These are phyloP conservation scores for Luvunga scandens DNA, from an alignment of 345 rosid species.

Conservation along the genomic window DNA sequence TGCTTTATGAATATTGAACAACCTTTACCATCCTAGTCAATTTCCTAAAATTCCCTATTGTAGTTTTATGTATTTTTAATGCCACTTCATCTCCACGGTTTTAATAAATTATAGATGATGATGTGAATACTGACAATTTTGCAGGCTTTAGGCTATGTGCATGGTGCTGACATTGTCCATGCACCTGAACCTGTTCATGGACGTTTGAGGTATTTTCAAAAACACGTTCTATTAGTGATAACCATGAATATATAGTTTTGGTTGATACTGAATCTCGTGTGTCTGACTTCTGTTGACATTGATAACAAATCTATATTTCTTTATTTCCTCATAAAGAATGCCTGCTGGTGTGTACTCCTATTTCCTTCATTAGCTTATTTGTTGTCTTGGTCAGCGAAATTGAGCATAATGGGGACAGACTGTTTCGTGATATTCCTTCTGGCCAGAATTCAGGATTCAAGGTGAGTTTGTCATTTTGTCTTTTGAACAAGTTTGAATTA, in stretches of 20 bases:
- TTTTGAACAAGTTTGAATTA: slow-evolving; percentile 9
- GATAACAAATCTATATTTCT: neutral
- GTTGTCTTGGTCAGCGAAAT: slow-evolving; percentile 62
- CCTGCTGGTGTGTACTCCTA: neutral
- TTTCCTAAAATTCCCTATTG: neutral
- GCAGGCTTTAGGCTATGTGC: slow-evolving; percentile 91
- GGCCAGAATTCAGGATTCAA: slow-evolving; percentile 82
- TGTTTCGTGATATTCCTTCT: slow-evolving; percentile 75
- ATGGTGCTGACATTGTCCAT: slow-evolving; percentile 83
- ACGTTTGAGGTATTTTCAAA: slow-evolving; percentile 66
- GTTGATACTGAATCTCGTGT: neutral
- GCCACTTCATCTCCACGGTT: neutral
- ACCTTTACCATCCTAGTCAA: neutral
- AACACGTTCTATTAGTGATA: neutral
- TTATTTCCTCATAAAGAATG: neutral
- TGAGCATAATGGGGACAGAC: slow-evolving; percentile 68
- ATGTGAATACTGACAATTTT: slow-evolving; percentile 18
- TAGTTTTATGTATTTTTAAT: neutral
- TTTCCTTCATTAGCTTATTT: slow-evolving; percentile 5
- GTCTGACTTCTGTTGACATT: neutral
- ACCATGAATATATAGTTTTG: neutral
- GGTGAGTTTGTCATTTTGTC: slow-evolving; percentile 38
- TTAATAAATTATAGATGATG: neutral
- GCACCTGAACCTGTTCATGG: slow-evolving; percentile 96
- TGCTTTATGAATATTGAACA: neutral